Percentiles rank a stretch among this genome's conserved stretches.
Evolutionary conservation across 164 flowering plant species (phyloP).

Genomic region (Cinnamomum micranthum): DNA sequence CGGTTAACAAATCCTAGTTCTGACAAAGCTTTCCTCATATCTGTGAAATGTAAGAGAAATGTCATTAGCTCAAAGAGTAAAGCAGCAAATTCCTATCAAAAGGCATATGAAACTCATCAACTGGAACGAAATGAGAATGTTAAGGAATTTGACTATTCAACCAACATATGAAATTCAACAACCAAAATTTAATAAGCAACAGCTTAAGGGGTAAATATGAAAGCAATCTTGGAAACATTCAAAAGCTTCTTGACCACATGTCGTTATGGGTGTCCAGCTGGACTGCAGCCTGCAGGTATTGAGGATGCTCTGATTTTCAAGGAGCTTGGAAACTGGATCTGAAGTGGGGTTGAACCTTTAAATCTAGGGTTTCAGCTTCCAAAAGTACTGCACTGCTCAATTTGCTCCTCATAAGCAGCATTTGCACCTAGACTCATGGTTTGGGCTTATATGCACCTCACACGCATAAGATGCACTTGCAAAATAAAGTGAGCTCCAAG

Average conservation of each 20-base stretch:
- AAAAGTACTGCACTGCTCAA: not conserved
- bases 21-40: constrained; percentile 48
- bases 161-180: not conserved
- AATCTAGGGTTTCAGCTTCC: too few species aligned
- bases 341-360: not conserved
- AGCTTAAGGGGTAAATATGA: not conserved
- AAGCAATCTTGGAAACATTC: not conserved
- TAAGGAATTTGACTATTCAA: too few species aligned
- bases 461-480: too few species aligned
- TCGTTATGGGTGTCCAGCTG: not conserved
- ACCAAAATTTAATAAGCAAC: not conserved
- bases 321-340: not conserved
- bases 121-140: too few species aligned
- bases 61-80: not conserved
- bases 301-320: not conserved
- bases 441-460: not conserved
- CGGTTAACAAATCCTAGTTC: constrained; percentile 61
- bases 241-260: not conserved
- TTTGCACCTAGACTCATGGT: not conserved
- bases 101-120: too few species aligned
- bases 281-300: not conserved
- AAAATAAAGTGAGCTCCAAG: too few species aligned
- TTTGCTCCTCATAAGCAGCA: not conserved
- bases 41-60: constrained; percentile 31
- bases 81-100: too few species aligned